These are phyloP conservation scores for Pseudozyma hubeiensis DNA, from an alignment of 1,284 basidiomycete species.

Conservation along the genomic window DNA sequence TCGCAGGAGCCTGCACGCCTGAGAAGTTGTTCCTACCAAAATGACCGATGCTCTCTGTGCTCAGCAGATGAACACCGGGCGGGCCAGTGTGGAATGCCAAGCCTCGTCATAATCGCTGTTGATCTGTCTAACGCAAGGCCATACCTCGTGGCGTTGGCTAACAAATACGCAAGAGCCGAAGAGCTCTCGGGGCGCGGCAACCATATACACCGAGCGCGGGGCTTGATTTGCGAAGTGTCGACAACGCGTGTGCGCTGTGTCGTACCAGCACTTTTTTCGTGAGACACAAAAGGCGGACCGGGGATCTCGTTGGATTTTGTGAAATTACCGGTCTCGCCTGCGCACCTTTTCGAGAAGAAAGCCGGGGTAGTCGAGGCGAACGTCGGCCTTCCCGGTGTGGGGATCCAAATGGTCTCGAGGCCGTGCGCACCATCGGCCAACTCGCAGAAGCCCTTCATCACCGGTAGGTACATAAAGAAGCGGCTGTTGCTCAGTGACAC, in stretches of 20 bases:
- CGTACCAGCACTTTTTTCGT: background rate
- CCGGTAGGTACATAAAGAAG: slow-evolving; percentile 1
- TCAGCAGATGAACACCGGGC: no score
- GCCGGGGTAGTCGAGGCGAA: slow-evolving; percentile 12
- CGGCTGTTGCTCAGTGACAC: background rate
- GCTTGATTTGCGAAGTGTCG: background rate
- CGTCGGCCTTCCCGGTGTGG: slow-evolving; percentile 7
- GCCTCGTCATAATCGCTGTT: no score
- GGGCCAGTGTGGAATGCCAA: no score
- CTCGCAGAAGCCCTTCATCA: background rate
- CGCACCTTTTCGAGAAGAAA: slow-evolving; percentile 20
- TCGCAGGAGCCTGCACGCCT: no score
- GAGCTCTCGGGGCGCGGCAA: slow-evolving; percentile 9
- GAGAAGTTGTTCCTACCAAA: no score
- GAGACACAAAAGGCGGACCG: slow-evolving; percentile 13
- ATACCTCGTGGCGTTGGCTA: background rate
- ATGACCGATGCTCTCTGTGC: no score
- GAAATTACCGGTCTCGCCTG: slow-evolving; percentile 32
- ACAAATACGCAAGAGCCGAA: no score
- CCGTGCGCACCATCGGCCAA: slow-evolving; percentile 17
- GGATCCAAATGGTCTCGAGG: slow-evolving; percentile 7
- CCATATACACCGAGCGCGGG: slow-evolving; percentile 6
- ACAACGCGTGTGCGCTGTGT: slow-evolving; percentile 1
- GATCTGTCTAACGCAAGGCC: no score
- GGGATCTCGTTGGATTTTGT: slow-evolving; percentile 15